Evolutionary conservation across 139 green algal species (phyloP).

Genomic region (Chlamydomonas applanata): DNA sequence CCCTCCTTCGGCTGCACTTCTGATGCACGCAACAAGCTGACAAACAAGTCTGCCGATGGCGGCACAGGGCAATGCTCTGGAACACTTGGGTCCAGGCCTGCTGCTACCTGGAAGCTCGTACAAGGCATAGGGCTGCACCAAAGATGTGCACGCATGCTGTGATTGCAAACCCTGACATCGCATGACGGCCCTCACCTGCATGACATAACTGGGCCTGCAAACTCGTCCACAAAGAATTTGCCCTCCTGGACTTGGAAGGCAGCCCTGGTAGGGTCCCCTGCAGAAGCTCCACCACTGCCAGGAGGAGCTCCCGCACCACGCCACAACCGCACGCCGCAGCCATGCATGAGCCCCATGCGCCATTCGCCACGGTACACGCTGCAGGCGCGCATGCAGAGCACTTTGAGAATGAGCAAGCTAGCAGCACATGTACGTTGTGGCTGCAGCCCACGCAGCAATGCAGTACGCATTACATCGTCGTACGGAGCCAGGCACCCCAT

Average conservation of each 20-base stretch:
- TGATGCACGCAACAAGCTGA: too few relatives aligned
- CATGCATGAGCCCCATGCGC: conserved; percentile 61
- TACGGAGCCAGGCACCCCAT: too few relatives aligned
- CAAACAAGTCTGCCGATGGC: too few relatives aligned
- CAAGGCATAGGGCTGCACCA: neutral
- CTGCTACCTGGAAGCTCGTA: neutral
- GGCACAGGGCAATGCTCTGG: too few relatives aligned
- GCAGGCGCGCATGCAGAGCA: too few relatives aligned
- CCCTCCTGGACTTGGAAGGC: conserved; percentile 48
- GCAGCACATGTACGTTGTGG: too few relatives aligned
- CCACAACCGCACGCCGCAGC: conserved; percentile 65
- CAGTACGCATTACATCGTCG: too few relatives aligned
- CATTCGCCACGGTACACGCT: conserved; percentile 70
- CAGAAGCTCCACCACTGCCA: conserved; percentile 25
- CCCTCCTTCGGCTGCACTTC: too few relatives aligned
- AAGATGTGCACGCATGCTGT: neutral
- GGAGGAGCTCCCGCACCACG: conserved; percentile 8
- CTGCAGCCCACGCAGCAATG: too few relatives aligned
- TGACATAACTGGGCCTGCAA: conserved; percentile 46
- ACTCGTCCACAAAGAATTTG: conserved; percentile 64
- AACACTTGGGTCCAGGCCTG: neutral
- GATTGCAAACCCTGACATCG: neutral
- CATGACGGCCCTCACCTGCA: conserved; percentile 28
- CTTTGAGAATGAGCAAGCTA: too few relatives aligned
- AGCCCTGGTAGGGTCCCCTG: too few relatives aligned